phyloP scores from a whole-genome alignment of 2,329 filamentous ascomycete genomes.

The Diaporthe citri region DNA sequence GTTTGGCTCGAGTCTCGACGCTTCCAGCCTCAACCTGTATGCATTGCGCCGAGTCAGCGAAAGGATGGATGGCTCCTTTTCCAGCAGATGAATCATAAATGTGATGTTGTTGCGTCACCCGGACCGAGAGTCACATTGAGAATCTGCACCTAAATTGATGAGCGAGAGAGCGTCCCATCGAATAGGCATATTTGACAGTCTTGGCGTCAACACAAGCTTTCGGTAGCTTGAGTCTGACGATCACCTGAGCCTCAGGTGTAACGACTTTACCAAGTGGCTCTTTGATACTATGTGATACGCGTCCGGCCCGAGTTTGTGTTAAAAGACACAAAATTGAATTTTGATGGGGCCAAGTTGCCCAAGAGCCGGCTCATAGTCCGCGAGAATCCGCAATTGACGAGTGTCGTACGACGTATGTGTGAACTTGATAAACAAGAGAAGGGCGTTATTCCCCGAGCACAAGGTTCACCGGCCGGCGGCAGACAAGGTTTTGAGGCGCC shows the following conservation, averaged over 20 bases:
- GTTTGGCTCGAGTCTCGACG: neutral
- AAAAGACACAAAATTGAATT: neutral
- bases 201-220: constrained; percentile 25
- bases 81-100: neutral
- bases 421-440: neutral
- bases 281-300: neutral
- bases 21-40: neutral
- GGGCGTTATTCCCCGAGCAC: constrained; percentile 15
- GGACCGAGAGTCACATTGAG: neutral
- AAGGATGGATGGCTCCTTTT: neutral
- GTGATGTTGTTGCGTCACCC: neutral
- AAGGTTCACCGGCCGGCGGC: constrained; percentile 26
- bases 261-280: neutral
- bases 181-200: constrained; percentile 7
- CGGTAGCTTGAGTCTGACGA: constrained; percentile 13
- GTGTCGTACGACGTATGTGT: neutral
- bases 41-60: neutral
- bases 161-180: neutral
- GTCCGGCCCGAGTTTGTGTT: neutral
- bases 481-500: constrained; percentile 24
- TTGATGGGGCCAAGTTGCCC: neutral
- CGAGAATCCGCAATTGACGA: neutral
- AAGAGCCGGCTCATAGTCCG: neutral
- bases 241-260: neutral
- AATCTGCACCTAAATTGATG: neutral